Conservation (phyloP, 177 flowering plant genomes). For the Telopea speciosissima region DNA sequence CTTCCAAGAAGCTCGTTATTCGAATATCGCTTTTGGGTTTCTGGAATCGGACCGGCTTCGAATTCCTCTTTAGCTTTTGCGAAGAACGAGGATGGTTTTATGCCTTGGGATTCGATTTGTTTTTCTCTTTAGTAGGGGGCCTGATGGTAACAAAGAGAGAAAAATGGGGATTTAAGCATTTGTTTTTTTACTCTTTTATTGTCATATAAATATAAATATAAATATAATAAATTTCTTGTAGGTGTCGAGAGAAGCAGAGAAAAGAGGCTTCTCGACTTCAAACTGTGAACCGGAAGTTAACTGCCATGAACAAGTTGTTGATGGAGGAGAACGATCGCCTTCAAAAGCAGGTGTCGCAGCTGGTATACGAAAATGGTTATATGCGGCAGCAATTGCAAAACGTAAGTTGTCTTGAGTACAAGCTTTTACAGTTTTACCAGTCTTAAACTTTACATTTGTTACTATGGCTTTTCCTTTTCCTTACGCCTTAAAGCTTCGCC, state of each 20-base stretch:
- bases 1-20: not conserved
- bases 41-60: not conserved
- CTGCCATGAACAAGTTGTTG: slow-evolving; percentile 87
- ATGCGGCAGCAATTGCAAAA: slow-evolving; percentile 83
- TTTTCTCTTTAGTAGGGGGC: not conserved
- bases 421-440: not conserved
- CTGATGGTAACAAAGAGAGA: too few species aligned
- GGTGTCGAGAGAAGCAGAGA: slow-evolving; percentile 93
- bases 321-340: slow-evolving; percentile 95
- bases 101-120: not conserved
- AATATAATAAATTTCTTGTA: slow-evolving; percentile 16
- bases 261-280: slow-evolving; percentile 82
- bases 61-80: not conserved
- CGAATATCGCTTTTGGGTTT: not conserved
- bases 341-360: slow-evolving; percentile 93
- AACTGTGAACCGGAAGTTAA: slow-evolving; percentile 71
- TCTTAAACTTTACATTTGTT: not conserved
- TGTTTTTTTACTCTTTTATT: not conserved
- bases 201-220: too few species aligned
- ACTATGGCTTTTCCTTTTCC: not conserved
- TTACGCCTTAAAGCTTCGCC: not conserved
- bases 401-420: slow-evolving; percentile 24
- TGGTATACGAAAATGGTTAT: slow-evolving; percentile 83
- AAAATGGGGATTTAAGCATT: not conserved
- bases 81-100: not conserved